These are phyloP conservation scores for Brassica incana DNA, from an alignment of 345 rosid genomes.

Conservation along the genomic window DNA sequence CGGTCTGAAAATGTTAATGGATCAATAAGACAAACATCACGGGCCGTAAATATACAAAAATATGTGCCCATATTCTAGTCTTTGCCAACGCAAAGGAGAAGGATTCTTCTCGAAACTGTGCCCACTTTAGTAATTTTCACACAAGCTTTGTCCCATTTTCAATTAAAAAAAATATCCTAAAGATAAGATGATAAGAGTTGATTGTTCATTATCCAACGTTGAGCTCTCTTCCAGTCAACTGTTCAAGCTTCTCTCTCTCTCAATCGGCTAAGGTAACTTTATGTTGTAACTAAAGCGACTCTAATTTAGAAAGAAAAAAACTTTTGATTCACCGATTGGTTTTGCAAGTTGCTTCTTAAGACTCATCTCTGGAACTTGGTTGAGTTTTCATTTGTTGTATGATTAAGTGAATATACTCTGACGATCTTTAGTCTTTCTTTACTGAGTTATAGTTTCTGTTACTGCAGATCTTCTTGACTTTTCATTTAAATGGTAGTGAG, in stretches of 20 bases:
- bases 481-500: neutral
- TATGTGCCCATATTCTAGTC: neutral
- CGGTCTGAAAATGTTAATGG: neutral
- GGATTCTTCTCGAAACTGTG: neutral
- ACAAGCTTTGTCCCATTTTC: neutral
- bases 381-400: neutral
- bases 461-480: neutral
- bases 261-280: slow-evolving; percentile 22
- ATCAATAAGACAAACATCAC: neutral
- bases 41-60: neutral
- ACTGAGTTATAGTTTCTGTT: neutral
- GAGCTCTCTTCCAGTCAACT: neutral
- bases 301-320: neutral
- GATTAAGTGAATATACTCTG: neutral
- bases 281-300: neutral
- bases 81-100: neutral
- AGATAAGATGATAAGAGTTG: slow-evolving; percentile 14
- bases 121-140: neutral
- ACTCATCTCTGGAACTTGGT: neutral
- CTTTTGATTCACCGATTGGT: neutral
- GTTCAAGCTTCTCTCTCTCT: slow-evolving; percentile 3
- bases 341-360: neutral
- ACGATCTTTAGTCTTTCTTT: neutral
- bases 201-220: slow-evolving; percentile 3
- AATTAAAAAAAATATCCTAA: too few species aligned